Evolutionary conservation across 78 protist genomes (phyloP).

Genomic region (Tieghemostelium lacteum): DNA sequence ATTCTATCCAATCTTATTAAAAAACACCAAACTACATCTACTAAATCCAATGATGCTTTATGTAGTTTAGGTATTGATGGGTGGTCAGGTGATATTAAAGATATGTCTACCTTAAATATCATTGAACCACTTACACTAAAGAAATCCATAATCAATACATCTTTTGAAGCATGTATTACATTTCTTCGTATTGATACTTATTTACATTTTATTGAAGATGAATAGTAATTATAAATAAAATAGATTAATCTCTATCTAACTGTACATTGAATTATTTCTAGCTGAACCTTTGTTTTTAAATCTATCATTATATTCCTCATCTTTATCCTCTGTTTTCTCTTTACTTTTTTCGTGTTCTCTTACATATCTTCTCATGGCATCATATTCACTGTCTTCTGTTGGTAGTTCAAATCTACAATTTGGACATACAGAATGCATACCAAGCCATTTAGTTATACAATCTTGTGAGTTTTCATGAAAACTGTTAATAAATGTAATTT

Average conservation of each 20-base stretch:
- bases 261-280: not conserved
- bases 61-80: conserved; percentile 64
- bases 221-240: not conserved
- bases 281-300: not conserved
- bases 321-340: not conserved
- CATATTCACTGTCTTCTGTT: conserved; percentile 35
- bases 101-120: conserved; percentile 14
- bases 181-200: conserved; percentile 61
- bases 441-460: conserved; percentile 48
- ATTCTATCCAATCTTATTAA: conserved; percentile 6
- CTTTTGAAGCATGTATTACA: conserved; percentile 59
- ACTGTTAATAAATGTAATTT: not conserved
- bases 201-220: not conserved
- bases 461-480: not conserved
- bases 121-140: conserved; percentile 57
- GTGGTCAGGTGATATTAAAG: conserved; percentile 58
- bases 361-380: conserved; percentile 17
- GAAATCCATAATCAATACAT: conserved; percentile 51
- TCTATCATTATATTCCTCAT: conserved; percentile 23
- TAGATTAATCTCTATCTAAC: not conserved
- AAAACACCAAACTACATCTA: not conserved
- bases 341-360: conserved; percentile 35
- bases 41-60: not conserved
- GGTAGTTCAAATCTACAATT: conserved; percentile 35
- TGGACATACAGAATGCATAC: conserved; percentile 25